A percentile compares a stretch with the other conserved stretches of the same genome.
These are phyloP conservation scores for Apiospora malaysiana DNA, from an alignment of 2,329 filamentous ascomycete genomes.

Conservation along the genomic window DNA sequence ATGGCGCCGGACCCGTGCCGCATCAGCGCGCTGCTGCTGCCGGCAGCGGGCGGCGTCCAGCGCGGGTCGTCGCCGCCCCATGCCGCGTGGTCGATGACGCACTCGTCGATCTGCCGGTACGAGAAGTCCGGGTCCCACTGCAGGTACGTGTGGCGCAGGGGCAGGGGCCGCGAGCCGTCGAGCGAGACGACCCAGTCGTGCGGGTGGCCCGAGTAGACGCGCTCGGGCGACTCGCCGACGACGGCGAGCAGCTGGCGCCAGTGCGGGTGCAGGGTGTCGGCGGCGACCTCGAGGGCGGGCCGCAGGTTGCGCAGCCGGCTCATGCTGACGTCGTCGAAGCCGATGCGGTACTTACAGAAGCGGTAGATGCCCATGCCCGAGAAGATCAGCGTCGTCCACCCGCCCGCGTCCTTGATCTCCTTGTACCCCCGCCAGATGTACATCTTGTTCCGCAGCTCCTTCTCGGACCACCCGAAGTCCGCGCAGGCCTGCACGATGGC, in stretches of 20 bases:
- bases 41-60: conserved; percentile 39
- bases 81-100: conserved; percentile 51
- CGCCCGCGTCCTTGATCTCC: conserved; percentile 62
- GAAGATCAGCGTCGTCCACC: conserved; percentile 62
- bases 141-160: conserved; percentile 52
- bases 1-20: conserved; percentile 16
- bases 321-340: conserved; percentile 57
- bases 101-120: conserved; percentile 56
- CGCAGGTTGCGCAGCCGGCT: conserved; percentile 50
- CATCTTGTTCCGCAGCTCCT: conserved; percentile 59
- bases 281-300: conserved; percentile 57
- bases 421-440: conserved; percentile 63
- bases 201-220: conserved; percentile 52
- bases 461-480: conserved; percentile 61
- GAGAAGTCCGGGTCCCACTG: conserved; percentile 52
- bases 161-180: conserved; percentile 46
- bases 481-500: conserved; percentile 59
- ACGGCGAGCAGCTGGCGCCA: conserved; percentile 58
- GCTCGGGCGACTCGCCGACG: conserved; percentile 48
- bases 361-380: conserved; percentile 63
- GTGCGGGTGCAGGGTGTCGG: conserved; percentile 57
- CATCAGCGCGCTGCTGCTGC: conserved; percentile 30
- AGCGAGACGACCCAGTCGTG: conserved; percentile 58
- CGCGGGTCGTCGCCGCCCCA: conserved; percentile 59
- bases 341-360: conserved; percentile 64